Percentiles rank a stretch among this genome's conserved stretches.
Evolutionary conservation across 73 alveolate species (phyloP).

Genomic region (Breviolum minutum): DNA sequence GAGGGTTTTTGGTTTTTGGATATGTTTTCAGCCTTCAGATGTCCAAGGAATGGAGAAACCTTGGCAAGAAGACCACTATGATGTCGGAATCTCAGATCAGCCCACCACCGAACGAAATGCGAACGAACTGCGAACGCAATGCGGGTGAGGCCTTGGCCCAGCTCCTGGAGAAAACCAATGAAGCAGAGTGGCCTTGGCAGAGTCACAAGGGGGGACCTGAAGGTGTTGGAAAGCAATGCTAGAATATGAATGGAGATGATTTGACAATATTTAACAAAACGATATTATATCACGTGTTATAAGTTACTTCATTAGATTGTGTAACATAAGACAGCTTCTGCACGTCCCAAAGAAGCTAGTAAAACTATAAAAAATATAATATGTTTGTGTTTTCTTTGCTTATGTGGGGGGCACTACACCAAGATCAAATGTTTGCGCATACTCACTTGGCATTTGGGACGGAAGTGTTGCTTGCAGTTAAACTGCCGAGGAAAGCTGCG

Average conservation of each 20-base stretch:
- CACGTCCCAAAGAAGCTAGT: too few species aligned
- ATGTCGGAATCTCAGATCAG: not conserved
- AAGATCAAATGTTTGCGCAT: not conserved
- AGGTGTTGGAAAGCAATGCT: too few species aligned
- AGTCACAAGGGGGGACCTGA: not conserved
- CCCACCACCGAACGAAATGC: not conserved
- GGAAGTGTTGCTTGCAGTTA: not conserved
- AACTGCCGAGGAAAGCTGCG: slow-evolving; percentile 20
- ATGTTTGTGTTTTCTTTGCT: too few species aligned
- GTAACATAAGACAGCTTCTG: not conserved
- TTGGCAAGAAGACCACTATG: slow-evolving; percentile 14
- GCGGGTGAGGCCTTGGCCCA: not conserved
- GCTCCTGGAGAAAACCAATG: slow-evolving; percentile 15
- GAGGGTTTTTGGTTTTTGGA: not conserved
- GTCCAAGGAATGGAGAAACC: not conserved
- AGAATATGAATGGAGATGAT: not conserved
- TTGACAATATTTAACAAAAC: too few species aligned
- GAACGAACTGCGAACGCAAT: not conserved
- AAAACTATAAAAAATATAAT: too few species aligned
- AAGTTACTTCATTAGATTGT: too few species aligned
- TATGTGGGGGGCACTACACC: too few species aligned
- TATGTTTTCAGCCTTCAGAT: not conserved
- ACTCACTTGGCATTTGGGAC: not conserved
- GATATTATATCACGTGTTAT: too few species aligned
- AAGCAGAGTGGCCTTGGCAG: slow-evolving; percentile 2